Percentiles rank a stretch among this genome's conserved stretches.
Conservation (phyloP, 345 rosid genomes). For the Moricandia arvensis region DNA sequence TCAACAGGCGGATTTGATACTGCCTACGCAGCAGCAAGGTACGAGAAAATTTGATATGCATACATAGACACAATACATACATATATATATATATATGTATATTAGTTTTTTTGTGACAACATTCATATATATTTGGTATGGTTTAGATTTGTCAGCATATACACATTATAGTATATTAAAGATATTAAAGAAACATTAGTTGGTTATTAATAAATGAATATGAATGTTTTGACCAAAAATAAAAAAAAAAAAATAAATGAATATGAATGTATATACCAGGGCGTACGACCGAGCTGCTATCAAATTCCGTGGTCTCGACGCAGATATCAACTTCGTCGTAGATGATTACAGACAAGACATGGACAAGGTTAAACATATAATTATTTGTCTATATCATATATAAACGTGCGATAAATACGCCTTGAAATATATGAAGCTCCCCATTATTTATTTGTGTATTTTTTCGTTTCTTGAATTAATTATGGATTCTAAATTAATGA, state of each 20-base stretch:
- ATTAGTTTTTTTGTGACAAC: neutral
- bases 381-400: neutral
- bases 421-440: neutral
- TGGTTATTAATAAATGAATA: conserved; percentile 18
- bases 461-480: neutral
- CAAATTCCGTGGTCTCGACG: conserved; percentile 88
- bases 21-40: conserved; percentile 95
- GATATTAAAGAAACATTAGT: neutral
- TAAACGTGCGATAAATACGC: neutral
- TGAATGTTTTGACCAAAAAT: too few species aligned
- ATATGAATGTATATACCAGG: conserved; percentile 41
- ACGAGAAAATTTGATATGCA: neutral
- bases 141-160: conserved; percentile 35
- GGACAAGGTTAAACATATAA: conserved; percentile 53
- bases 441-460: neutral
- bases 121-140: neutral
- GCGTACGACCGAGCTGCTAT: conserved; percentile 98
- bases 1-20: conserved; percentile 89
- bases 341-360: conserved; percentile 81
- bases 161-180: conserved; percentile 37
- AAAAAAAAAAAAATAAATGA: too few species aligned
- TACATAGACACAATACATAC: too few species aligned
- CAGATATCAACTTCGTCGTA: conserved; percentile 87
- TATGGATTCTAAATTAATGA: neutral
- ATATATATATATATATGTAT: neutral